Evolutionary conservation across 345 rosid genomes (phyloP), one percentile per base, ranked within the genome.

Genomic region (Aquilaria sinensis): DNA sequence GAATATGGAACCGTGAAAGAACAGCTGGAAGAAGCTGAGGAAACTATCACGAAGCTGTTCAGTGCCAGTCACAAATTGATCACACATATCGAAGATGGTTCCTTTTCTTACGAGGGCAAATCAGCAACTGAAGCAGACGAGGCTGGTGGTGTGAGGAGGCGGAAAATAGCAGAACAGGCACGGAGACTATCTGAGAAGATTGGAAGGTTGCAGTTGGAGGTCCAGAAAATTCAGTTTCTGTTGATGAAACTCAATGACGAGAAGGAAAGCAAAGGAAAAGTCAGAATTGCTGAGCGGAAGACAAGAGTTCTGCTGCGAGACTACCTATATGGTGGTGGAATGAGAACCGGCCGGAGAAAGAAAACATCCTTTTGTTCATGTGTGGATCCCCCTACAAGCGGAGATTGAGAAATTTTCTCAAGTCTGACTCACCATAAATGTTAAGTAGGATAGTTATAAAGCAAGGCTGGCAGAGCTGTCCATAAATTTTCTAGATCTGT

Each of bases 131-230:
- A 72, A 50, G 56, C 71, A 3, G 93, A 87, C 59, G 90, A 84
- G 66, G 70, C 66, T 53, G 74, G 73, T 62, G 78, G 66, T 30
- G 65, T 47, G 16, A 78, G 83, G 30, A 80, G 81, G 65, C 80
- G 77, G 61, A 76, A 77, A 63, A 63, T 81, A 49, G 74, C 87
- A 1, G 96, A 91, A 49, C 94, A 91, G 68, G 94, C 96, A 55
- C 83, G 85, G 69, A 80, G 85, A 71, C 90, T 78, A 60, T 87
- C 96, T 2, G 98, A 95, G 80, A 91, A 82, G 81, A 83, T 87
- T 10, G 92, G 96, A 16, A 75, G 89, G 67, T 74, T 95, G 75
- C 96, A 95, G 74, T 57, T 89, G 70, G 98, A 95, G 82, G 84
- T 91, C 76, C 96, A 89, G 80, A 91, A 86, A 72, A 55, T 95